These are phyloP conservation scores for Aspergillus tanneri DNA, from an alignment of 2,329 filamentous ascomycete species.

Conservation along the genomic window DNA sequence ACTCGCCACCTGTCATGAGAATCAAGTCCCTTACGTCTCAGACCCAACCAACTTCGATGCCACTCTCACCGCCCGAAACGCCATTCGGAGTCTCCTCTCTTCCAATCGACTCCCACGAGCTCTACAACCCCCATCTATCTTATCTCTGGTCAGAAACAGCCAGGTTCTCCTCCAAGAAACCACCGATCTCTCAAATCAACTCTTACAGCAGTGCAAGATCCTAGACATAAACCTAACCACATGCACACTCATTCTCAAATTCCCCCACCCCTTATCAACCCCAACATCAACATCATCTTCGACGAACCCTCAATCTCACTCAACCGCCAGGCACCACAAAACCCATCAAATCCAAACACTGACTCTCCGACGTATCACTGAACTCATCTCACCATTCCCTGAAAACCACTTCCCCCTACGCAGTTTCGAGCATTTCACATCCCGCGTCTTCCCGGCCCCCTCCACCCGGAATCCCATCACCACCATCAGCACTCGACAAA, in stretches of 20 bases:
- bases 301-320: not conserved
- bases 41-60: constrained; percentile 79
- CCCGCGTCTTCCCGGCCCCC: constrained; percentile 41
- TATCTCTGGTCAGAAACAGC: constrained; percentile 59
- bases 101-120: constrained; percentile 65
- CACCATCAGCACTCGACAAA: constrained; percentile 28
- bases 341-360: constrained; percentile 39
- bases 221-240: constrained; percentile 33
- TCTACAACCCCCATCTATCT: constrained; percentile 63
- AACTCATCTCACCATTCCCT: constrained; percentile 49
- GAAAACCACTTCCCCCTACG: constrained; percentile 44
- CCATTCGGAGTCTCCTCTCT: constrained; percentile 66
- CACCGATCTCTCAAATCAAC: constrained; percentile 54
- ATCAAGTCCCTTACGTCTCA: constrained; percentile 72
- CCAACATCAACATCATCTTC: constrained; percentile 2
- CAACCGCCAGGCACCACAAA: constrained; percentile 10
- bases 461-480: not conserved
- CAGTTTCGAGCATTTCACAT: constrained; percentile 43
- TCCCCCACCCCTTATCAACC: constrained; percentile 20
- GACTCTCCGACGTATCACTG: constrained; percentile 50
- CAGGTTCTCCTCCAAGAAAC: constrained; percentile 46
- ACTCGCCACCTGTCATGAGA: constrained; percentile 63
- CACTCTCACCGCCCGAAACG: constrained; percentile 76
- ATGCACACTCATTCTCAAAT: constrained; percentile 35
- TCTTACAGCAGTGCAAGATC: constrained; percentile 47